Evolutionary conservation across 163 green algal genomes (phyloP).

Genomic region (Volvox carteri): DNA sequence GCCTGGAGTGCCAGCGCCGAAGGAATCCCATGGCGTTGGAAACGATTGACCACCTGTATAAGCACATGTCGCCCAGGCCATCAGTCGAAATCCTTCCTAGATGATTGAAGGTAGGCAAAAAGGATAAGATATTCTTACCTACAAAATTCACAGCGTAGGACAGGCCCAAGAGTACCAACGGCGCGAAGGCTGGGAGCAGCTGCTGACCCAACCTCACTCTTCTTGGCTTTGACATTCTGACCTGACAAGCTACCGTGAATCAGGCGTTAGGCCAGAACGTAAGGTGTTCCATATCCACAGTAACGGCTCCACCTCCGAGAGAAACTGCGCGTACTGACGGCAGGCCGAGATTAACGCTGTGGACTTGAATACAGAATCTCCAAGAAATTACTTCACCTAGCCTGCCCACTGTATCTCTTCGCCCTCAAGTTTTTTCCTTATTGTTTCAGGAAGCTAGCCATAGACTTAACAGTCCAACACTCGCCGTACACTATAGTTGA

Average conservation of each 20-base stretch:
- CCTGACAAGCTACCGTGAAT: not conserved
- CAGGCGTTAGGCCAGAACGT: not conserved
- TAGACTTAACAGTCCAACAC: too few species aligned
- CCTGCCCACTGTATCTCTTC: too few species aligned
- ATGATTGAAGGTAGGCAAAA: too few species aligned
- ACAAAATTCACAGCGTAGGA: not conserved
- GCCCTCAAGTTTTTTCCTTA: too few species aligned
- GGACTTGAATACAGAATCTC: too few species aligned
- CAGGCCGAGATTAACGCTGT: too few species aligned
- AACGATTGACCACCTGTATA: not conserved
- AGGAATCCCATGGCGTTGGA: not conserved
- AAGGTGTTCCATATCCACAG: too few species aligned
- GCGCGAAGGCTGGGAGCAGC: not conserved
- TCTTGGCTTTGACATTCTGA: not conserved
- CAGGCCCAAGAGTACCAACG: not conserved
- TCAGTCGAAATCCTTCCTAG: too few species aligned
- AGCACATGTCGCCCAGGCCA: not conserved
- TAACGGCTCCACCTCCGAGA: too few species aligned
- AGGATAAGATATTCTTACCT: not conserved
- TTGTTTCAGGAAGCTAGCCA: too few species aligned
- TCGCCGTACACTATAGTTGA: constrained; percentile 4
- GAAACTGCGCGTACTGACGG: not conserved
- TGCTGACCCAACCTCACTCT: not conserved
- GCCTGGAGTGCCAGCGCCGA: not conserved
- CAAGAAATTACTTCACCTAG: too few species aligned